Evolutionary conservation across 164 flowering plant genomes (phyloP).

Genomic region (Amborella trichopoda): DNA sequence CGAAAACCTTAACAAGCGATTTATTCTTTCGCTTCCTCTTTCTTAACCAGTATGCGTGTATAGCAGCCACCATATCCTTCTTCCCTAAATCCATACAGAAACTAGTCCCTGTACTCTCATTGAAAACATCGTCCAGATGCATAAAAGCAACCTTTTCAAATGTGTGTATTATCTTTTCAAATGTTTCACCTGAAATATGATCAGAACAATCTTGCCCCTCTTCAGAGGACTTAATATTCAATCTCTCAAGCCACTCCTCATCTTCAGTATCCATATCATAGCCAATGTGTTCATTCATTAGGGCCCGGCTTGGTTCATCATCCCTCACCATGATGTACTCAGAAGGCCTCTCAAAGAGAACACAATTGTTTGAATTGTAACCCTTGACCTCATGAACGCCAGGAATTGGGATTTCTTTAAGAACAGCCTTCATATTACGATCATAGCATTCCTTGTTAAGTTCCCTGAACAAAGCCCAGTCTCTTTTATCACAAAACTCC

Average conservation of each 20-base stretch:
- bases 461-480: constrained; percentile 73
- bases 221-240: constrained; percentile 21
- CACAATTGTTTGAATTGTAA: constrained; percentile 13
- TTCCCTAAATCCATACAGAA: constrained; percentile 29
- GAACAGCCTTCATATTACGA: constrained; percentile 29
- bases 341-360: constrained; percentile 37
- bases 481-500: constrained; percentile 54
- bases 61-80: constrained; percentile 34
- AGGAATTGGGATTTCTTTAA: constrained; percentile 64
- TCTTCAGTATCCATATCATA: constrained; percentile 90
- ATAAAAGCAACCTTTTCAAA: constrained; percentile 58
- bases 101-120: constrained; percentile 27
- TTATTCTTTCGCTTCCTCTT: constrained; percentile 48
- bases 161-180: constrained; percentile 64
- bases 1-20: constrained; percentile 50
- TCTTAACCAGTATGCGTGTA: constrained; percentile 50
- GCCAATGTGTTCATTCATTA: constrained; percentile 32
- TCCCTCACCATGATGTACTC: constrained; percentile 35
- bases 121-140: constrained; percentile 37
- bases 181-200: constrained; percentile 34
- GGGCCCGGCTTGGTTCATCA: constrained; percentile 64
- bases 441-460: constrained; percentile 59
- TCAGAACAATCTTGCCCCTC: constrained; percentile 14
- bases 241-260: constrained; percentile 55
- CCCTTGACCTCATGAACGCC: constrained; percentile 47